phyloP scores from a whole-genome alignment of 371 early-diverging fungal species.

The Rhizopus arrhizus region DNA sequence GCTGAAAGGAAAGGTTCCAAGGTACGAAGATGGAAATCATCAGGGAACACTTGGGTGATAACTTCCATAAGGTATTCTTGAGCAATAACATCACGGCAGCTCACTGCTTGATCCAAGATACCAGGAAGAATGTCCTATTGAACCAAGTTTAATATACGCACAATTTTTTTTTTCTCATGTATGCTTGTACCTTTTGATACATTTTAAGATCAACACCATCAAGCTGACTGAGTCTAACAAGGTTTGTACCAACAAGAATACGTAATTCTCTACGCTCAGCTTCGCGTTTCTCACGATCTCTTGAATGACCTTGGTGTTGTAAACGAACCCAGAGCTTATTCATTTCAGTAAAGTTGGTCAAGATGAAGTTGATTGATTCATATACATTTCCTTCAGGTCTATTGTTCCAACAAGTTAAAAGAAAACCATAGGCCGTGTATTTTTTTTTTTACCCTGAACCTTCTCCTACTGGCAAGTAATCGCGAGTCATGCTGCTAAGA shows the following conservation, averaged over 20 bases:
- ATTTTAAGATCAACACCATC: constrained; percentile 82
- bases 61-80: constrained; percentile 98
- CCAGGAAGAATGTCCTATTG: constrained; percentile 66
- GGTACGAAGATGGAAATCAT: constrained; percentile 93
- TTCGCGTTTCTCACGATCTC: constrained; percentile 91
- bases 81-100: constrained; percentile 95
- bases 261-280: constrained; percentile 92
- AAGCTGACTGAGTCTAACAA: constrained; percentile 90
- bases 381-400: constrained; percentile 81
- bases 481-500: constrained; percentile 87
- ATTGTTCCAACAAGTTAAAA: not conserved
- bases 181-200: constrained; percentile 67
- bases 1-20: constrained; percentile 87
- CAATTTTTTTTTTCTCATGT: not conserved
- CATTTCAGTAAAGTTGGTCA: constrained; percentile 97
- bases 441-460: constrained; percentile 53
- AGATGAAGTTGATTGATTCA: constrained; percentile 91
- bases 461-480: constrained; percentile 71
- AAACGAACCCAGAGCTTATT: constrained; percentile 98
- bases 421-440: not conserved
- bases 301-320: constrained; percentile 93
- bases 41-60: constrained; percentile 95
- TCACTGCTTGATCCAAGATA: constrained; percentile 92
- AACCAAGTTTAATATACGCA: not conserved
- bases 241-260: constrained; percentile 93